Conservation (phyloP, 495 filamentous ascomycete genomes). For the Trichoderma virens region DNA sequence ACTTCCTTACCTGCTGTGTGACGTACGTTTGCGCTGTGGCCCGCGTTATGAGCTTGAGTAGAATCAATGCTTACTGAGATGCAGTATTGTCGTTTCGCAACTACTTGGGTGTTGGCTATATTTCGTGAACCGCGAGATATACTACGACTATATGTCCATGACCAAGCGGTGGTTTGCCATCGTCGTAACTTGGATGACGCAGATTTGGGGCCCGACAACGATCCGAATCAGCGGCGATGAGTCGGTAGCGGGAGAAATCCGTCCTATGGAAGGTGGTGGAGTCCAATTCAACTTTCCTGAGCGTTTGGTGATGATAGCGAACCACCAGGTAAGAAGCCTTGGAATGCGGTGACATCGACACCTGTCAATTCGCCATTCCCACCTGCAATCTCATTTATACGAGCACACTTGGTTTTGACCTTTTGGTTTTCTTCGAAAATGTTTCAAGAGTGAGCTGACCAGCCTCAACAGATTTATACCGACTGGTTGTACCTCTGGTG, state of each 20-base stretch:
- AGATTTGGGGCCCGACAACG: slow-evolving; percentile 73
- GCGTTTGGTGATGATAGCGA: slow-evolving; percentile 71
- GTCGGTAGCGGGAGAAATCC: slow-evolving; percentile 61
- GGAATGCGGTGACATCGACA: slow-evolving; percentile 6
- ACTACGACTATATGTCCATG: slow-evolving; percentile 70
- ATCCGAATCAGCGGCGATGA: slow-evolving; percentile 71
- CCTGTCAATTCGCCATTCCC: slow-evolving; percentile 11
- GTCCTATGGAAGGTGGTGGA: slow-evolving; percentile 54
- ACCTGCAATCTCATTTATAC: neutral
- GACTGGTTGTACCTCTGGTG: slow-evolving; percentile 90
- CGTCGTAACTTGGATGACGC: slow-evolving; percentile 63
- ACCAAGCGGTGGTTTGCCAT: slow-evolving; percentile 72
- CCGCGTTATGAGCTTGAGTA: no score
- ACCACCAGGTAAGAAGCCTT: slow-evolving; percentile 56
- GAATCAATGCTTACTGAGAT: neutral
- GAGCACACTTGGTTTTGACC: neutral
- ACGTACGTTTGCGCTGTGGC: slow-evolving; percentile 26
- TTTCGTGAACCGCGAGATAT: slow-evolving; percentile 57
- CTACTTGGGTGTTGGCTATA: slow-evolving; percentile 64
- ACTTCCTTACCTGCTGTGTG: slow-evolving; percentile 53
- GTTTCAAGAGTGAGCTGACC: slow-evolving; percentile 3
- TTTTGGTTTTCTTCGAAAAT: neutral
- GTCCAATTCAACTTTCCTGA: slow-evolving; percentile 69
- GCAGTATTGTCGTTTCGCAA: slow-evolving; percentile 57
- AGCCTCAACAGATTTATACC: slow-evolving; percentile 55